These are phyloP conservation scores for Exserohilum rostratum DNA, from an alignment of 2,329 filamentous ascomycete genomes.

Conservation along the genomic window DNA sequence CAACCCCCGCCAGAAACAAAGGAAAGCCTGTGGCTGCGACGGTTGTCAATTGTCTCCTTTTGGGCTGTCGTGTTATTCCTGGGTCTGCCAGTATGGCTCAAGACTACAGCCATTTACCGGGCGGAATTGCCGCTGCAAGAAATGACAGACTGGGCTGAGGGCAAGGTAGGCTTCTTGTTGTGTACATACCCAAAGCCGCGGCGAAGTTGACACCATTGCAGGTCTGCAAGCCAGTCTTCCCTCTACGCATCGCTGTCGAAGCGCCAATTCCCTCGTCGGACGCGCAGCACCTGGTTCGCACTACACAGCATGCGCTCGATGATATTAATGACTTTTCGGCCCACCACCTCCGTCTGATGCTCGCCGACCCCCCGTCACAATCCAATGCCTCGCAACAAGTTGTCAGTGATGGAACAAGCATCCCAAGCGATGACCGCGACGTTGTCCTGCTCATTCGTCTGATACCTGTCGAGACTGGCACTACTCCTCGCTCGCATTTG, in stretches of 20 bases:
- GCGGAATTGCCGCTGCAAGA: constrained; percentile 80
- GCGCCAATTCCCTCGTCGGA: constrained; percentile 72
- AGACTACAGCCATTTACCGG: constrained; percentile 89
- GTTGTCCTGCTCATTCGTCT: constrained; percentile 75
- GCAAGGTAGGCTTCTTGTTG: constrained; percentile 66
- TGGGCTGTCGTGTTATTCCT: constrained; percentile 85
- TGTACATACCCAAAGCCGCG: neutral
- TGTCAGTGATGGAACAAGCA: constrained; percentile 34
- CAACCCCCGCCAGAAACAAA: constrained; percentile 77
- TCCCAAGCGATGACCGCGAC: constrained; percentile 50
- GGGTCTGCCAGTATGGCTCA: constrained; percentile 94
- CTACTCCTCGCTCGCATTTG: constrained; percentile 64
- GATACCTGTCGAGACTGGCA: constrained; percentile 62
- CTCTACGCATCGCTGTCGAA: constrained; percentile 79
- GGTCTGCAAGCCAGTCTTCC: constrained; percentile 88
- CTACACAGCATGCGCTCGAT: constrained; percentile 86
- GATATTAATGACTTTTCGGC: constrained; percentile 84
- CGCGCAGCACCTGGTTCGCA: constrained; percentile 73
- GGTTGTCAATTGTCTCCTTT: constrained; percentile 81
- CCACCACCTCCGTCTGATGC: constrained; percentile 77
- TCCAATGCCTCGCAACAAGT: constrained; percentile 42
- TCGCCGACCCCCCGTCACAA: constrained; percentile 51
- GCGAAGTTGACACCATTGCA: constrained; percentile 48
- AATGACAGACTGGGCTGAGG: constrained; percentile 92
- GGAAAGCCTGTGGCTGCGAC: constrained; percentile 71